A percentile compares a stretch with the other conserved stretches of the same genome.
Conservation (phyloP, 352 stramenopile species). For the Bremia lactucae region DNA sequence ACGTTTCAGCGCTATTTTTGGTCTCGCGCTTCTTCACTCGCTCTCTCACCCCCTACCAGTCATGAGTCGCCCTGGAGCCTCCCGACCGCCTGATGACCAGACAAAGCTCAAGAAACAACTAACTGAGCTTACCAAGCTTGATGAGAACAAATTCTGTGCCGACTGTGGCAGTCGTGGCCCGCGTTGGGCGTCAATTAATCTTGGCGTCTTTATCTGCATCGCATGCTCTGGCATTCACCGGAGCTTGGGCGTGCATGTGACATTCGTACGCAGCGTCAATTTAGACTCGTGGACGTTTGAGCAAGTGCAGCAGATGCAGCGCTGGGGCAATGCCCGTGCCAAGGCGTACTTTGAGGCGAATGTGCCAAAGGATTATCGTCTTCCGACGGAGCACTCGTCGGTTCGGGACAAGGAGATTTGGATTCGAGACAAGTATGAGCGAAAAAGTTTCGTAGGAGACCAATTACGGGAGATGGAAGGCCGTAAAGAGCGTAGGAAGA, state of each 20-base stretch:
- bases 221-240: slow-evolving; percentile 90
- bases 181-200: slow-evolving; percentile 89
- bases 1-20: slow-evolving; percentile 16
- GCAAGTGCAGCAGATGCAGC: slow-evolving; percentile 86
- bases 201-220: slow-evolving; percentile 93
- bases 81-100: slow-evolving; percentile 59
- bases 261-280: slow-evolving; percentile 88
- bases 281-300: slow-evolving; percentile 90
- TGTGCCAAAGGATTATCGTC: slow-evolving; percentile 62
- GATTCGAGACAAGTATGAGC: slow-evolving; percentile 88
- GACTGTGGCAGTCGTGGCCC: slow-evolving; percentile 82
- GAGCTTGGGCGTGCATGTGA: slow-evolving; percentile 88
- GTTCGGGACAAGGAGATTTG: slow-evolving; percentile 86
- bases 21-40: slow-evolving; percentile 3
- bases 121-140: slow-evolving; percentile 83
- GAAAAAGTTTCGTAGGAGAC: slow-evolving; percentile 65
- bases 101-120: slow-evolving; percentile 83
- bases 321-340: slow-evolving; percentile 81
- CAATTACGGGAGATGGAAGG: slow-evolving; percentile 7
- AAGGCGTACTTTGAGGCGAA: slow-evolving; percentile 88
- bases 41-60: slow-evolving; percentile 3
- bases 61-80: slow-evolving; percentile 41
- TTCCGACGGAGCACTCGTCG: slow-evolving; percentile 65
- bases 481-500: slow-evolving; percentile 24
- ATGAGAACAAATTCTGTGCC: slow-evolving; percentile 87